Conservation (phyloP, 179 eudicot genomes). For the Carnegiea gigantea region DNA sequence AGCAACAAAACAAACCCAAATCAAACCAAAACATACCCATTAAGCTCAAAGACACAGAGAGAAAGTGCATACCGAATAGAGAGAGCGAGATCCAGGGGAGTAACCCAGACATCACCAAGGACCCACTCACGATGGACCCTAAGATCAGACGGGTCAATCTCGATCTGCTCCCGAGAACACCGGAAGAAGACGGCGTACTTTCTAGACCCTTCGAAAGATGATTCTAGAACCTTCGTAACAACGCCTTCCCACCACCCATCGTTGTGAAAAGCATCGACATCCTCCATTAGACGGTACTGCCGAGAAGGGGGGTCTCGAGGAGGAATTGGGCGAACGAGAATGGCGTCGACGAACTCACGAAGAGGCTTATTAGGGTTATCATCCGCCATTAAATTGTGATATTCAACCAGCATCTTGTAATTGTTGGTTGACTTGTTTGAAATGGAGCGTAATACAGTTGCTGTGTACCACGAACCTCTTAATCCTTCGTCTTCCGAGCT, state of each 20-base stretch:
- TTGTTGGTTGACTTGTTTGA: conserved; percentile 18
- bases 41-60: neutral
- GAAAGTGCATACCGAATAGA: conserved; percentile 16
- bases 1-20: neutral
- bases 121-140: conserved; percentile 66
- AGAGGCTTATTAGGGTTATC: conserved; percentile 32
- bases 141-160: conserved; percentile 36
- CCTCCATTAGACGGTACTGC: conserved; percentile 38
- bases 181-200: conserved; percentile 55
- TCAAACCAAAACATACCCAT: too few species aligned
- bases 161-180: conserved; percentile 54
- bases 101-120: conserved; percentile 38
- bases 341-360: conserved; percentile 38
- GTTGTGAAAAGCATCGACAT: conserved; percentile 67
- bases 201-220: neutral
- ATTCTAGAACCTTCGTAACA: conserved; percentile 25
- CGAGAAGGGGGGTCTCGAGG: conserved; percentile 35
- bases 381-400: conserved; percentile 44
- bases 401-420: conserved; percentile 40
- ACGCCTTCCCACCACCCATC: conserved; percentile 84
- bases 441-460: conserved; percentile 42
- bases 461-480: conserved; percentile 72
- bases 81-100: conserved; percentile 25
- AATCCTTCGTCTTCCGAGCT: conserved; percentile 59
- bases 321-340: conserved; percentile 47